Evolutionary conservation across 768 basidiomycete genomes (phyloP).

Genomic region (Plicaturopsis crispa): DNA sequence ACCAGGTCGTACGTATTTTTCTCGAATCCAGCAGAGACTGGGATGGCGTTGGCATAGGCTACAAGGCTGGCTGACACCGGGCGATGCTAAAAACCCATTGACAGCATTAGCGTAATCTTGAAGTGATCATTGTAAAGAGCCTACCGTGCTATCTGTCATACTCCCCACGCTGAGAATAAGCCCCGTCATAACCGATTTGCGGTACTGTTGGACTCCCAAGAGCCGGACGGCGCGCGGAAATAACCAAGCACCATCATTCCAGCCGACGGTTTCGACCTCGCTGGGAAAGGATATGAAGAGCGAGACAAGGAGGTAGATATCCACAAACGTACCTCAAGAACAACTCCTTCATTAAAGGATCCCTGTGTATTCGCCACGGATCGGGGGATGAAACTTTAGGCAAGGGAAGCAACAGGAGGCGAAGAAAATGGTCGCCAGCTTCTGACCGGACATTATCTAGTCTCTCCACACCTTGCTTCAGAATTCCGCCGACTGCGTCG

Average conservation of each 20-base stretch:
- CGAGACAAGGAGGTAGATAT: slow-evolving; percentile 1
- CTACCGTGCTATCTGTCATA: slow-evolving; percentile 79
- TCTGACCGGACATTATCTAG: slow-evolving; percentile 85
- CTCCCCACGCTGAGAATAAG: slow-evolving; percentile 76
- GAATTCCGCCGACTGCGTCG: slow-evolving; percentile 50
- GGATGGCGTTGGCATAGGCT: slow-evolving; percentile 46
- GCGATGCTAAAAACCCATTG: slow-evolving; percentile 45
- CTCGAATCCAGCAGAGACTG: slow-evolving; percentile 23
- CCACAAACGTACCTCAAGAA: slow-evolving; percentile 38
- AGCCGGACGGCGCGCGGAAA: slow-evolving; percentile 68
- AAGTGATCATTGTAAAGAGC: slow-evolving; percentile 18
- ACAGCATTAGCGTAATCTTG: slow-evolving; percentile 10
- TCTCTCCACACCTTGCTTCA: slow-evolving; percentile 88
- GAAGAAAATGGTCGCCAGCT: slow-evolving; percentile 56
- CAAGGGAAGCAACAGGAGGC: slow-evolving; percentile 38
- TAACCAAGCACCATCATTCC: slow-evolving; percentile 70
- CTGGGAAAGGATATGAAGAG: slow-evolving; percentile 15
- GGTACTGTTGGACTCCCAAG: slow-evolving; percentile 55
- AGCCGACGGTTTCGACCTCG: slow-evolving; percentile 31
- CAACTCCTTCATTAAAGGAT: slow-evolving; percentile 39
- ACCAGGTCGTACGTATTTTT: slow-evolving; percentile 50
- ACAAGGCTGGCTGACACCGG: slow-evolving; percentile 57
- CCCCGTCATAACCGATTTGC: slow-evolving; percentile 56
- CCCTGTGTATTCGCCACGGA: slow-evolving; percentile 46
- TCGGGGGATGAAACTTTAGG: slow-evolving; percentile 32